A percentile compares a stretch with the other conserved stretches of the same genome.
phyloP scores from a whole-genome alignment of 2,329 filamentous ascomycete species.

The Sclerotinia subarctica region DNA sequence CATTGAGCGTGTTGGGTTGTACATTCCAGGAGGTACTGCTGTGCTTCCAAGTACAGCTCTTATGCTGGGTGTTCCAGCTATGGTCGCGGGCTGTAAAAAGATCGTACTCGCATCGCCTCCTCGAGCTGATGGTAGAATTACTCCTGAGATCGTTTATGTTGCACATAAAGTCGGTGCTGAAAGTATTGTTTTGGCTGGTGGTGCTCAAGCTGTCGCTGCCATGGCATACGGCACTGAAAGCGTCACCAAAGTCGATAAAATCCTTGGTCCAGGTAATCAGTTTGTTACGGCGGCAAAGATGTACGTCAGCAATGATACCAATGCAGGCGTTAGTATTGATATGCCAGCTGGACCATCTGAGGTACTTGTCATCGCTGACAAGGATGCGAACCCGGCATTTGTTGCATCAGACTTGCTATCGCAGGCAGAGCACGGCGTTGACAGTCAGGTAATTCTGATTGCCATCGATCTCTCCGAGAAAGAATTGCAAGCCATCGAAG shows the following conservation, averaged over 20 bases:
- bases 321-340: conserved; percentile 90
- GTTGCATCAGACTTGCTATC: conserved; percentile 92
- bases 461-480: conserved; percentile 73
- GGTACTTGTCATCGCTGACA: conserved; percentile 92
- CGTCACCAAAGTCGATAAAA: conserved; percentile 97
- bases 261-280: conserved; percentile 94
- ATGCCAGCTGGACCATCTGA: conserved; percentile 98
- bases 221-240: conserved; percentile 97
- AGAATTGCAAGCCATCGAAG: conserved; percentile 78
- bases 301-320: conserved; percentile 96
- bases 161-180: conserved; percentile 96
- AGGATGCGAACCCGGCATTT: conserved; percentile 83
- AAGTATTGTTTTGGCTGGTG: conserved; percentile 91
- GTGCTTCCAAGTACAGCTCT: conserved; percentile 96
- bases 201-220: conserved; percentile 91
- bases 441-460: conserved; percentile 91
- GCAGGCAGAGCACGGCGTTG: conserved; percentile 94
- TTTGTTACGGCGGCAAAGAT: conserved; percentile 99
- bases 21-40: conserved; percentile 92
- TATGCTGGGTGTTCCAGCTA: conserved; percentile 96
- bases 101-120: conserved; percentile 93
- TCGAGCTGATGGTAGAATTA: conserved; percentile 82
- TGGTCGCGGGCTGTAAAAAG: conserved; percentile 94
- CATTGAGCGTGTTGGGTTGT: conserved; percentile 94
- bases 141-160: conserved; percentile 94